Base-by-base conservation (phyloP, 805 yeast genomes). In the Saccharomyces kudriavzevii region DNA sequence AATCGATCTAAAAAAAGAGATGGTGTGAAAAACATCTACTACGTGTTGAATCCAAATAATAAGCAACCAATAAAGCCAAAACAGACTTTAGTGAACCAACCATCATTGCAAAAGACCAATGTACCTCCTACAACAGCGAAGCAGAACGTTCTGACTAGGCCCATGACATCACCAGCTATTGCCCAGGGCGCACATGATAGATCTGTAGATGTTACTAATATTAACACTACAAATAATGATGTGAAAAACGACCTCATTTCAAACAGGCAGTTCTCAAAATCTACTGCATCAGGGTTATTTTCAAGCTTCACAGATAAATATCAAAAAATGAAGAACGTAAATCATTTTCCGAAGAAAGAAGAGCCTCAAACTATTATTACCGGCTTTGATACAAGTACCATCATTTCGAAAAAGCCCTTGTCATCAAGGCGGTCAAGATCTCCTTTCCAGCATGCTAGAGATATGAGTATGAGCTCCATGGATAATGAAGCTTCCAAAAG, bases 11-110 rank as follows among this genome's bases (percentile, higher is more conserved):
- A 66, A 57, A 70, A 64, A 47, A 58, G 64, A 48, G 73, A 70
- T 35, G 73, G 72, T 17, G 69, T 69, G n/a, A 66, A 60, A 52
- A 68, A 61, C 52, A 52, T 68, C 46, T 70, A 68, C 51, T 55
- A 62, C 24, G 66, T 70, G 20, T 49, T 66, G 35, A 62, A 61
- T 40, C 65, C 69, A 5, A 26, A 17, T 5, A 54, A 49, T 17
- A 49, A 49, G 20, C 29, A 49, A 9, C 20, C 28, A 13, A 22
- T 6, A 27, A 51, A 47, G 22, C 24, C 48, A 5, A 30, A 30
- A 10, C 48, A 13, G n/a, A n/a, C 30, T 9, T 10, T 22, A 6
- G 43, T 17, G 24, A 27, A 27, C 9, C 50, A 49, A 30, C 48
- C 27, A 26, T 35, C 27, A 28, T 17, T 30, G 3, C 24, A 25